These are phyloP conservation scores for Lignosus rhinocerotis DNA, from an alignment of 1,284 basidiomycete species.

Conservation along the genomic window DNA sequence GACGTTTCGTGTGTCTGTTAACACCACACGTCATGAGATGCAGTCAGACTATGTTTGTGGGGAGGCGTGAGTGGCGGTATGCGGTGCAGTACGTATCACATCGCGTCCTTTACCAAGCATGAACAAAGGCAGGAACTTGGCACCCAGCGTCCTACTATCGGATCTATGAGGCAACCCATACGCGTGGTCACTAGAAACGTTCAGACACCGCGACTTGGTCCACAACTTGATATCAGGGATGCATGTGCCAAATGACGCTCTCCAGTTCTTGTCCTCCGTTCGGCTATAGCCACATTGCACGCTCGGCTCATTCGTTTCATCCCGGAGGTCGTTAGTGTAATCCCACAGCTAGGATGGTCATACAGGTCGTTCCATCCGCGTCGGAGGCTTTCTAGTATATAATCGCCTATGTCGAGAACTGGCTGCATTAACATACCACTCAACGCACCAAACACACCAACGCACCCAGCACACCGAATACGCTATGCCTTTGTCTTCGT, in stretches of 20 bases:
- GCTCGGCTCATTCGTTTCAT: neutral
- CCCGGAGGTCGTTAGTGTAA: neutral
- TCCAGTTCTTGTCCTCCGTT: neutral
- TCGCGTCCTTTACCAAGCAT: too few relatives aligned
- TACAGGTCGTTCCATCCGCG: neutral
- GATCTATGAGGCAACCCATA: neutral
- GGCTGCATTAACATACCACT: neutral
- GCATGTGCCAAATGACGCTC: neutral
- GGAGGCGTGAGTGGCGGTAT: too few relatives aligned
- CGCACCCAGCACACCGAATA: neutral
- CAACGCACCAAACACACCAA: neutral
- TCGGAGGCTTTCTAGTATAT: neutral
- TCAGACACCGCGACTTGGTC: neutral
- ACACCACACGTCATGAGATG: too few relatives aligned
- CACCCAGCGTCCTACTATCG: neutral
- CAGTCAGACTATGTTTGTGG: too few relatives aligned
- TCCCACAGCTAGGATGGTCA: neutral
- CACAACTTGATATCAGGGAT: neutral
- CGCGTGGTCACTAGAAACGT: too few relatives aligned
- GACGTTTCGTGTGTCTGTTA: neutral
- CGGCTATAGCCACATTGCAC: neutral
- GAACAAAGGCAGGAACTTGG: neutral
- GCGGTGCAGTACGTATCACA: too few relatives aligned
- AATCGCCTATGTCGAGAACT: neutral
- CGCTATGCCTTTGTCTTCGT: neutral